Evolutionary conservation across 148 eudicot species (phyloP).

Genomic region (Chenopodium album): DNA sequence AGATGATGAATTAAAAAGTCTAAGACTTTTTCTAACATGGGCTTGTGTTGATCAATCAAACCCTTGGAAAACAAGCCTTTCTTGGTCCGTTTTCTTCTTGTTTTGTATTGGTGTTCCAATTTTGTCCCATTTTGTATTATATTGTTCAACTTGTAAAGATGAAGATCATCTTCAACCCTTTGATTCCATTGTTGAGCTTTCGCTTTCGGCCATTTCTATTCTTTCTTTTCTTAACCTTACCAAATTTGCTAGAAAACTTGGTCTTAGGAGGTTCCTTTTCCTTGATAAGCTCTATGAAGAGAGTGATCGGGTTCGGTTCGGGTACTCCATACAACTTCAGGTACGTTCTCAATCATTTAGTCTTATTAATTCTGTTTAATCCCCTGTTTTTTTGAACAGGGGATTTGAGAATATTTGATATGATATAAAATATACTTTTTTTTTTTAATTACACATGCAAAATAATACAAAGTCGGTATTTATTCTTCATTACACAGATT

Average conservation of each 20-base stretch:
- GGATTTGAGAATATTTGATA: not conserved
- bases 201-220: slow-evolving; percentile 51
- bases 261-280: slow-evolving; percentile 64
- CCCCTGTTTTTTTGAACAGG: not conserved
- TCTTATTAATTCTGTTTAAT: not conserved
- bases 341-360: slow-evolving; percentile 32
- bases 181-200: slow-evolving; percentile 62
- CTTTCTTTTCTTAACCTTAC: slow-evolving; percentile 62
- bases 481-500: no score
- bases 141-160: slow-evolving; percentile 50
- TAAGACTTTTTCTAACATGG: slow-evolving; percentile 52
- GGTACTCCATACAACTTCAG: slow-evolving; percentile 62
- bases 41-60: slow-evolving; percentile 69
- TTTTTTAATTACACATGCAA: no score
- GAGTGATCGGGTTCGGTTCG: slow-evolving; percentile 56
- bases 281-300: slow-evolving; percentile 67
- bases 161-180: slow-evolving; percentile 58
- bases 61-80: slow-evolving; percentile 46
- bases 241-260: slow-evolving; percentile 55
- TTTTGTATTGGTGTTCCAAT: slow-evolving; percentile 61
- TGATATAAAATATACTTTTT: no score
- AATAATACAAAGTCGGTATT: no score
- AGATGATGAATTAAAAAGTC: slow-evolving; percentile 37
- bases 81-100: slow-evolving; percentile 64
- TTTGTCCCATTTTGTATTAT: slow-evolving; percentile 48